phyloP scores from a whole-genome alignment of 2,329 filamentous ascomycete genomes.

The Aspergillus sp. region DNA sequence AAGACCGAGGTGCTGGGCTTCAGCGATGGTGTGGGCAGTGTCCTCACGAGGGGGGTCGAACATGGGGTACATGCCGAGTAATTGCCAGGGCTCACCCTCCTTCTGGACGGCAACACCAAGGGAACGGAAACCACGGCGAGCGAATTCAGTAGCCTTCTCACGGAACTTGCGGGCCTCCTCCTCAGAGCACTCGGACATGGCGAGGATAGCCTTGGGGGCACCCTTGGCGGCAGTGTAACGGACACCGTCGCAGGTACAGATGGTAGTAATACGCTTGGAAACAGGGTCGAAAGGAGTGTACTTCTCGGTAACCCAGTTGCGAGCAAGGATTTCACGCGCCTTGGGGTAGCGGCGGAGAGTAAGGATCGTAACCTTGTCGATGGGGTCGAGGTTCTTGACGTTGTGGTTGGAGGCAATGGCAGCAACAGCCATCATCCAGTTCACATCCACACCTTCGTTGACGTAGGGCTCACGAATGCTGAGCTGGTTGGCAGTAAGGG shows the following conservation, averaged over 20 bases:
- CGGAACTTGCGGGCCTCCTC: conserved; percentile 67
- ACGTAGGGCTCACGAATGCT: conserved; percentile 76
- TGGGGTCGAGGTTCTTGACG: conserved; percentile 74
- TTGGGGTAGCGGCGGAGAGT: conserved; percentile 75
- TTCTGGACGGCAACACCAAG: conserved; percentile 78
- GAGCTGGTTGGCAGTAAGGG: conserved; percentile 61
- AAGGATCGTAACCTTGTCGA: conserved; percentile 76
- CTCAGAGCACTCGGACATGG: conserved; percentile 66
- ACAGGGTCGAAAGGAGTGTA: conserved; percentile 73
- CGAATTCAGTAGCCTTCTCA: conserved; percentile 72
- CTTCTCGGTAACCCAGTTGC: conserved; percentile 75
- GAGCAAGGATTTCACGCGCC: conserved; percentile 71
- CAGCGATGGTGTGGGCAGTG: conserved; percentile 74
- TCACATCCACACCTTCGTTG: conserved; percentile 72
- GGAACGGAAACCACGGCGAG: conserved; percentile 76
- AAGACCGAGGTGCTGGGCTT: conserved; percentile 73
- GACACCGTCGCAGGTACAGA: conserved; percentile 68
- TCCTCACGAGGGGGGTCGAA: conserved; percentile 78
- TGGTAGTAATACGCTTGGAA: conserved; percentile 73
- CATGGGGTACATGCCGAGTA: conserved; percentile 76
- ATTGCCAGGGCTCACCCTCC: conserved; percentile 70
- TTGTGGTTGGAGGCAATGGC: conserved; percentile 77
- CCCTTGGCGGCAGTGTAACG: conserved; percentile 74
- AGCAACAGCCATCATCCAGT: conserved; percentile 83
- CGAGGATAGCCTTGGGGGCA: conserved; percentile 72